Conservation (phyloP, 768 basidiomycete genomes). For the Lentinula guzmanii region DNA sequence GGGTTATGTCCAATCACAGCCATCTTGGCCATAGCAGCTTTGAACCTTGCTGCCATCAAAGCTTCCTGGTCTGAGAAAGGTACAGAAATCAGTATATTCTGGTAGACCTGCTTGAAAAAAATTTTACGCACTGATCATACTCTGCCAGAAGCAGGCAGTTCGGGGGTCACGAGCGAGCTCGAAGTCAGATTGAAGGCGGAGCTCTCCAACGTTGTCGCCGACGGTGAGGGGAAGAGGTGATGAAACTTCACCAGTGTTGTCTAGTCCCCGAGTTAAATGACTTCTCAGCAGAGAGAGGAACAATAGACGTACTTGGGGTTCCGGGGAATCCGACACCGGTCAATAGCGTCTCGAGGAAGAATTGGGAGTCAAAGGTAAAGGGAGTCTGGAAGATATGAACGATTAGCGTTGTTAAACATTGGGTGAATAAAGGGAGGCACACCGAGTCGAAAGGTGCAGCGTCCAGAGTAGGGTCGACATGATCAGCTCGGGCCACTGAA, state of each 20-base stretch:
- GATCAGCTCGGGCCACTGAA: slow-evolving; percentile 16
- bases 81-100: not conserved
- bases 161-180: slow-evolving; percentile 19
- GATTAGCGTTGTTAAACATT: too few relatives aligned
- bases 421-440: slow-evolving; percentile 2
- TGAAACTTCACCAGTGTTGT: slow-evolving; percentile 16
- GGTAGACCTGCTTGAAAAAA: too few relatives aligned
- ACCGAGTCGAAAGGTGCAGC: slow-evolving; percentile 11
- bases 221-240: slow-evolving; percentile 12
- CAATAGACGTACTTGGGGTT: slow-evolving; percentile 5
- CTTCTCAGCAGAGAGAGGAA: not conserved
- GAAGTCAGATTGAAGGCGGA: slow-evolving; percentile 24
- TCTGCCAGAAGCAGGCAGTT: slow-evolving; percentile 37
- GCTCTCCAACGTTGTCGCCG: slow-evolving; percentile 15
- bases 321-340: slow-evolving; percentile 21
- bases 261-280: not conserved
- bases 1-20: slow-evolving; percentile 21
- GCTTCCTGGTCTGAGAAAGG: slow-evolving; percentile 15
- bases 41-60: slow-evolving; percentile 19
- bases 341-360: slow-evolving; percentile 20
- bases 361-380: slow-evolving; percentile 23
- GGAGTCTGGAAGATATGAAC: slow-evolving; percentile 21
- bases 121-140: slow-evolving; percentile 21
- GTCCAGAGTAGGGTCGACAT: slow-evolving; percentile 15
- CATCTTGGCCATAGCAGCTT: slow-evolving; percentile 27